A percentile compares a stretch with the other conserved stretches of the same genome.
Evolutionary conservation across 768 basidiomycete genomes (phyloP).

Genomic region (Leccinum disarticulatum): DNA sequence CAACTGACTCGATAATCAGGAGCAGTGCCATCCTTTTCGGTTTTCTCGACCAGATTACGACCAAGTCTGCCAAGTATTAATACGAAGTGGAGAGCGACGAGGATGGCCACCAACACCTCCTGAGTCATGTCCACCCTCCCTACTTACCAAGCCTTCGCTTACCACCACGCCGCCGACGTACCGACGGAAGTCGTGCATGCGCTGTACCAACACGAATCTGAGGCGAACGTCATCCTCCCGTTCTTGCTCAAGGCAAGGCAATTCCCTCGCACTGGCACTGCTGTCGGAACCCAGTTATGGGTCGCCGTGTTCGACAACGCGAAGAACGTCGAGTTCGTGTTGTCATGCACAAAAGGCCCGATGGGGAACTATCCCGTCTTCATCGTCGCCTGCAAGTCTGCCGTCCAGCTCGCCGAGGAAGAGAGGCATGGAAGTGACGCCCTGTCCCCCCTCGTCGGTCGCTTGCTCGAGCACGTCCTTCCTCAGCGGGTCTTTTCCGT

Average conservation of each 20-base stretch:
- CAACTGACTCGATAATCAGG: not conserved
- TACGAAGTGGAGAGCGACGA: not conserved
- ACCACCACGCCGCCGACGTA: slow-evolving; percentile 18
- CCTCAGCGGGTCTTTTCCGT: slow-evolving; percentile 45
- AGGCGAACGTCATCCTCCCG: slow-evolving; percentile 43
- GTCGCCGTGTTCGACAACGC: slow-evolving; percentile 27
- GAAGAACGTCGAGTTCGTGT: slow-evolving; percentile 36
- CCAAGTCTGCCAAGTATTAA: not conserved
- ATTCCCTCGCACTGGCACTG: not conserved
- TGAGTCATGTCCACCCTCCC: slow-evolving; percentile 20
- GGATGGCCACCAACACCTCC: not conserved
- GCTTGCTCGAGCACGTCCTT: slow-evolving; percentile 15
- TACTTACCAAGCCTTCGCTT: slow-evolving; percentile 3
- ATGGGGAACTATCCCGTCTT: slow-evolving; percentile 63
- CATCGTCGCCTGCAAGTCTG: slow-evolving; percentile 16
- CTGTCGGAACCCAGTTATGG: slow-evolving; percentile 29
- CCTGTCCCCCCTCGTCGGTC: slow-evolving; percentile 9
- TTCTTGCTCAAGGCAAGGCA: slow-evolving; percentile 34
- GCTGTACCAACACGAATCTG: slow-evolving; percentile 29
- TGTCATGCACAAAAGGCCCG: slow-evolving; percentile 56
- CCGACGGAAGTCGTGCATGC: slow-evolving; percentile 28
- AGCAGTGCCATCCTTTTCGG: not conserved
- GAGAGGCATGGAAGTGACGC: slow-evolving; percentile 8
- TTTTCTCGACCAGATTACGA: not conserved
- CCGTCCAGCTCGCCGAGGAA: slow-evolving; percentile 14